phyloP scores from a whole-genome alignment of 139 green algal genomes.

The Edaphochlamys debaryana region DNA sequence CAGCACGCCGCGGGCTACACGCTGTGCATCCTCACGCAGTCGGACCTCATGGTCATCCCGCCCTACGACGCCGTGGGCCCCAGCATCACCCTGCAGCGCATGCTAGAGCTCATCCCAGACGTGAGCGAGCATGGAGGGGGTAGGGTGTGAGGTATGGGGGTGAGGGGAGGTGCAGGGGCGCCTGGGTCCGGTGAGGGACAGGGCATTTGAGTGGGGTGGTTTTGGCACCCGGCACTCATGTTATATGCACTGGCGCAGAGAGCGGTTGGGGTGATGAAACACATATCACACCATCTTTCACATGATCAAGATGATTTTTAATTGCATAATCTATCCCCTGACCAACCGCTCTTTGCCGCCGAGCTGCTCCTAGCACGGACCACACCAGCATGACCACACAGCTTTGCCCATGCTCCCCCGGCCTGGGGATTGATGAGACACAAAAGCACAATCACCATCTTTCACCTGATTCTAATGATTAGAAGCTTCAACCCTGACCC shows the following conservation, averaged over 20 bases:
- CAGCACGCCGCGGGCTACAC: slow-evolving; percentile 74
- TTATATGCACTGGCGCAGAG: slow-evolving; percentile 1
- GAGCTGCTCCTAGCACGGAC: neutral
- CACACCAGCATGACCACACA: too few relatives aligned
- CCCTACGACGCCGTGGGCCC: slow-evolving; percentile 58
- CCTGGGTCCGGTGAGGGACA: neutral
- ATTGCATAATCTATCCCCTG: slow-evolving; percentile 48
- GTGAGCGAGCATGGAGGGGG: too few relatives aligned
- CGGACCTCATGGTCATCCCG: slow-evolving; percentile 70
- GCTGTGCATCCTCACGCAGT: slow-evolving; percentile 76
- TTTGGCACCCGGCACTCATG: too few relatives aligned
- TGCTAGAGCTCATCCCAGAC: slow-evolving; percentile 74
- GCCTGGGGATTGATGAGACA: slow-evolving; percentile 22
- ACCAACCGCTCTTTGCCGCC: slow-evolving; percentile 8
- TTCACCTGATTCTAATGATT: slow-evolving; percentile 51
- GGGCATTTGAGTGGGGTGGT: too few relatives aligned
- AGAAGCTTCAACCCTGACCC: slow-evolving; percentile 37
- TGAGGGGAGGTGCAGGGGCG: too few relatives aligned
- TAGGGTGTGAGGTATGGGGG: too few relatives aligned
- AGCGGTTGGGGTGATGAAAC: slow-evolving; percentile 28
- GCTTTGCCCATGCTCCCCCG: neutral
- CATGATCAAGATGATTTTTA: slow-evolving; percentile 44
- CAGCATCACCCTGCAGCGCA: slow-evolving; percentile 65
- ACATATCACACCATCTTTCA: slow-evolving; percentile 54
- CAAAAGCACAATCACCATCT: slow-evolving; percentile 51